Evolutionary conservation across 2,329 filamentous ascomycete species (phyloP).

Genomic region (Penicillium sp.): DNA sequence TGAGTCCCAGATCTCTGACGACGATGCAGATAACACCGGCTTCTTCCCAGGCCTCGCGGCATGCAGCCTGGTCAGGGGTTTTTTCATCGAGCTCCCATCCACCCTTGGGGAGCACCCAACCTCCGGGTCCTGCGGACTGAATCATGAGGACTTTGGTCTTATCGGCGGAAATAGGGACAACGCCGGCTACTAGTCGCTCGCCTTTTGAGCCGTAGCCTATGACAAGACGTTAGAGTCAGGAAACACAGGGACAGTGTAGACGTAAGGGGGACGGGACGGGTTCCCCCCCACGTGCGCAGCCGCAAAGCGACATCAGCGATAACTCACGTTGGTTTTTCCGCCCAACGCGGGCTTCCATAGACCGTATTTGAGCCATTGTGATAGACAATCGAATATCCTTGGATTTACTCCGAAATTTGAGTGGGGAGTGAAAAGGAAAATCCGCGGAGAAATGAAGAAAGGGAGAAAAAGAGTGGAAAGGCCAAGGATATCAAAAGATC

Average conservation of each 20-base stretch:
- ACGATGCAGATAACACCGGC: conserved; percentile 86
- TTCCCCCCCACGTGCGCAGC: conserved; percentile 23
- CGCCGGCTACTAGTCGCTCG: conserved; percentile 90
- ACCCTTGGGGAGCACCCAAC: conserved; percentile 96
- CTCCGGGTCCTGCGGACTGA: conserved; percentile 83
- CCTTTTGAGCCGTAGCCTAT: conserved; percentile 87
- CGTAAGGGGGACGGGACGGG: conserved; percentile 9
- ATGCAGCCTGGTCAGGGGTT: conserved; percentile 77
- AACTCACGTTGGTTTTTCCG: conserved; percentile 52
- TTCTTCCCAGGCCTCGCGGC: conserved; percentile 95
- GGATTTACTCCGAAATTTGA: neutral
- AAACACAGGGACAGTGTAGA: conserved; percentile 1
- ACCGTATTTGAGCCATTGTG: conserved; percentile 43
- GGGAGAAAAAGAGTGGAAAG: conserved; percentile 8
- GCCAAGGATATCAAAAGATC: neutral
- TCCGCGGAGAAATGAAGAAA: conserved; percentile 5
- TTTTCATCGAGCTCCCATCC: conserved; percentile 96
- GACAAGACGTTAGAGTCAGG: conserved; percentile 20
- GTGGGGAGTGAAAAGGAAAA: neutral
- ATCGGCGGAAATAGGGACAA: conserved; percentile 84
- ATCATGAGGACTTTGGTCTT: conserved; percentile 88
- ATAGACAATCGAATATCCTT: conserved; percentile 13
- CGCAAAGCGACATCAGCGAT: conserved; percentile 1
- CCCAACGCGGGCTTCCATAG: conserved; percentile 49
- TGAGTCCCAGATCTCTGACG: conserved; percentile 79